A percentile compares a stretch with the other conserved stretches of the same genome.
Evolutionary conservation across 1,284 basidiomycete genomes (phyloP).

Genomic region (Neonothopanus nambi): DNA sequence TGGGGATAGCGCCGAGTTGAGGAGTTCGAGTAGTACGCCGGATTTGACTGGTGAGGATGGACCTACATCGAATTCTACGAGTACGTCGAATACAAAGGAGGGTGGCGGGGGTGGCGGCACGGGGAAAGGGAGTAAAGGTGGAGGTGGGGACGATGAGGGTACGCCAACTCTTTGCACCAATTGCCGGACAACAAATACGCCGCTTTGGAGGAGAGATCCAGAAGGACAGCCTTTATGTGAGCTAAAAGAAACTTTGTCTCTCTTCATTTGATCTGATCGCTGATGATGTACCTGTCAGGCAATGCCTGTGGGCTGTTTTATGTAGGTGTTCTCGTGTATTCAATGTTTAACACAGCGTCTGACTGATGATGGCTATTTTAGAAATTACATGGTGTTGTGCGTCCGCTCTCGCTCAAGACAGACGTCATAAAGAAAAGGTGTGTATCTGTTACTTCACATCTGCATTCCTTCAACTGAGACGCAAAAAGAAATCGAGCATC

Average conservation of each 20-base stretch:
- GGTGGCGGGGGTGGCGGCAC: constrained; percentile 31
- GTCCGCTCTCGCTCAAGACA: constrained; percentile 92
- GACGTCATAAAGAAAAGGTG: constrained; percentile 98
- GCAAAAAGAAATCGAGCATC: constrained; percentile 71
- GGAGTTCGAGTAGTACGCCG: constrained; percentile 57
- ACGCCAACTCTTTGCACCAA: constrained; percentile 88
- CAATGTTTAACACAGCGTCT: constrained; percentile 2
- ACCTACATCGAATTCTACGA: not conserved
- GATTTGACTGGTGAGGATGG: constrained; percentile 29
- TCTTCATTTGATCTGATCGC: constrained; percentile 16
- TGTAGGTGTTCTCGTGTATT: constrained; percentile 51
- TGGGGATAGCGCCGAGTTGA: constrained; percentile 30
- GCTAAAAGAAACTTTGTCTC: constrained; percentile 27
- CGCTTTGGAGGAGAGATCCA: constrained; percentile 92
- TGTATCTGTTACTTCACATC: constrained; percentile 9
- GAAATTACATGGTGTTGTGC: constrained; percentile 95
- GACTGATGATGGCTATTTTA: constrained; percentile 29
- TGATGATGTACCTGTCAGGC: constrained; percentile 36
- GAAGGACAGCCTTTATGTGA: constrained; percentile 92
- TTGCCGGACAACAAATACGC: constrained; percentile 94
- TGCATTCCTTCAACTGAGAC: constrained; percentile 14
- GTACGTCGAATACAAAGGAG: constrained; percentile 25
- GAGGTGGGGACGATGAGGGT: constrained; percentile 66
- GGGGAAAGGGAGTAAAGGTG: constrained; percentile 33
- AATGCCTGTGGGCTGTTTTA: constrained; percentile 91